phyloP scores from a whole-genome alignment of 495 filamentous ascomycete genomes.

The Aspergillus haitiensis region DNA sequence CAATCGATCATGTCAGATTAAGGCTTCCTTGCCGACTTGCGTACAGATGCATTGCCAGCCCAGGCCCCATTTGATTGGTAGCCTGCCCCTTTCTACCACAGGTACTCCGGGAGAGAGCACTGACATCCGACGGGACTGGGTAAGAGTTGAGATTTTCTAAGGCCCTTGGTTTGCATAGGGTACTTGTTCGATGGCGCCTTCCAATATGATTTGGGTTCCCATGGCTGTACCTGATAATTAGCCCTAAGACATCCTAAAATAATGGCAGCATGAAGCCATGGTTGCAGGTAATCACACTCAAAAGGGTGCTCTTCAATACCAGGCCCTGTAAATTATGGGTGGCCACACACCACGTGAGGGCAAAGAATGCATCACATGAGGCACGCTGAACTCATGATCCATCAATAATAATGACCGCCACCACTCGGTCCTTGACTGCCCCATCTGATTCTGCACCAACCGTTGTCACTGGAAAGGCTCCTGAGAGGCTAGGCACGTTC shows the following conservation, averaged over 20 bases:
- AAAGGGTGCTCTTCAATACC: too few species aligned
- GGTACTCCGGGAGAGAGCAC: too few species aligned
- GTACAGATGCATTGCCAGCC: background rate
- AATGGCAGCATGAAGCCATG: too few species aligned
- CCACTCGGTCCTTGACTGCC: conserved; percentile 2
- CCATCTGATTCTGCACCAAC: conserved; percentile 6
- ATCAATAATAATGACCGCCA: background rate
- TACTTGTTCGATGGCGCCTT: too few species aligned
- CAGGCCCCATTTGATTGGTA: background rate
- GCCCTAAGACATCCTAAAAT: too few species aligned
- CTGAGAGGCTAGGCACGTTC: conserved; percentile 18
- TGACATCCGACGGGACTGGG: too few species aligned
- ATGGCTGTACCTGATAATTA: too few species aligned
- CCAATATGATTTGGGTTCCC: too few species aligned
- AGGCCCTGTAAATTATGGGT: background rate
- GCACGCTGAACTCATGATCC: conserved; percentile 10
- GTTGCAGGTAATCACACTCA: too few species aligned
- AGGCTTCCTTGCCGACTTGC: background rate
- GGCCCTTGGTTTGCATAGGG: too few species aligned
- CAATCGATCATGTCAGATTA: background rate
- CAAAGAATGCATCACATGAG: conserved; percentile 13
- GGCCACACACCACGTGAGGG: conserved; percentile 16
- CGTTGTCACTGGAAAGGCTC: background rate
- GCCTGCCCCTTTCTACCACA: background rate
- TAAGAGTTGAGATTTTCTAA: too few species aligned